Conservation (phyloP, 176 grass and related monocot genomes). For the Phoenix roebelenii region DNA sequence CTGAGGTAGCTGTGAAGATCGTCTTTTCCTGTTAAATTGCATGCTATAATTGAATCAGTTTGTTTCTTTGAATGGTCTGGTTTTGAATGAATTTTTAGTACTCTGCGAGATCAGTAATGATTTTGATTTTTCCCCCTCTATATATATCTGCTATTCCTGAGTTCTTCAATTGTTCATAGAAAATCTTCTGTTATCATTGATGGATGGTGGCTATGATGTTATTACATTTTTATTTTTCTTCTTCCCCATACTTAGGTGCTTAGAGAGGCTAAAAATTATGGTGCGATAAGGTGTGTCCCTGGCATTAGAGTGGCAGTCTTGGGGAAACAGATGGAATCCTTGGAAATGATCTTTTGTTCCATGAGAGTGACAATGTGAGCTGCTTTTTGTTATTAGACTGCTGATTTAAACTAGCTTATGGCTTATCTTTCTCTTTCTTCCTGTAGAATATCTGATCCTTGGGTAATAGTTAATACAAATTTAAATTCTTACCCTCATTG, state of each 20-base stretch:
- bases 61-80: neutral
- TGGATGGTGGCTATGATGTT: too few relatives aligned
- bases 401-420: neutral
- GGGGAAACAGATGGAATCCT: constrained; percentile 55
- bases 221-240: too few relatives aligned
- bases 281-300: constrained; percentile 33
- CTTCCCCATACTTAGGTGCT: constrained; percentile 36
- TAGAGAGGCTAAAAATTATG: constrained; percentile 57
- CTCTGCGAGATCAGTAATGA: neutral
- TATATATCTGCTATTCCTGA: neutral
- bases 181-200: too few relatives aligned
- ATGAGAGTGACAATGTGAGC: constrained; percentile 51
- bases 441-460: too few relatives aligned
- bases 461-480: too few relatives aligned
- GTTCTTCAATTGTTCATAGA: neutral
- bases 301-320: constrained; percentile 45
- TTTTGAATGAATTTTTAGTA: too few relatives aligned
- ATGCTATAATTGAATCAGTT: neutral
- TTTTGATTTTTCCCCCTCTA: neutral
- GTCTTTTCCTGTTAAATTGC: too few relatives aligned
- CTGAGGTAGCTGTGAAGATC: too few relatives aligned
- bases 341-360: constrained; percentile 44
- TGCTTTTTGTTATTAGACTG: neutral
- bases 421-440: too few relatives aligned
- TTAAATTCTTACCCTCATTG: too few relatives aligned